Evolutionary conservation across 345 rosid genomes (phyloP), one percentile per base, ranked within the genome.

Genomic region (Hibiscus mutabilis): DNA sequence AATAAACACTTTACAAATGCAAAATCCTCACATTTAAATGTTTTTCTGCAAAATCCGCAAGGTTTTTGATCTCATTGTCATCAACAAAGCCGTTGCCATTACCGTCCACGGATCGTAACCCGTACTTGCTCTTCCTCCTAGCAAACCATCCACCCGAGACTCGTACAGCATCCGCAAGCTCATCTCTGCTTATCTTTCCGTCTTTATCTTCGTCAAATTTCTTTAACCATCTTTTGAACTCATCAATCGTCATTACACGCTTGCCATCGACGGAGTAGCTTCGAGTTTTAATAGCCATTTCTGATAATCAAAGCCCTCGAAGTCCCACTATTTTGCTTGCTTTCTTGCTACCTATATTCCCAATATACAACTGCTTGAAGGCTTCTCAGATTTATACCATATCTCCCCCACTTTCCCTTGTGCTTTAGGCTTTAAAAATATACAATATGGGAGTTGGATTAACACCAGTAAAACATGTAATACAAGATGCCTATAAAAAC

Each of bases 41-140:
- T 27, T 74, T 70, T 19, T 78, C 69, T 2, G 65, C 75, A 52
- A 74, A 58, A 46, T 66, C 66, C 1, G 40, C 78, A 5, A 78
- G 75, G 22, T 60, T 74, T 10, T 49, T 60, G 22, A 74, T 33
- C 74, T 78, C 81, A 22, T 47, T 16, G 58, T 66, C 70, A 66
- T 66, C 70, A 16, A 47, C 31, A 16, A 66, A 25, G 40, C 70
- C 70, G n/a, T 47, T 66, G 15, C 22, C 70, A 25, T 66, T 66
- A 19, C 24, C 70, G 27, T 66, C 42, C 24, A 25, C 70, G 5
- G 58, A 47, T 47, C 40, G 57, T 3, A 47, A 25, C 4, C 15
- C 70, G 2, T 25, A 33, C 8, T 66, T 66, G 58, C 70, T 66
- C 70, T 66, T 47, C 70, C 57, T 66, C 56, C 57, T 15, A 25